A percentile compares a stretch with the other conserved stretches of the same genome.
Conservation (phyloP, 768 basidiomycete species). For the Russula dissimulans region DNA sequence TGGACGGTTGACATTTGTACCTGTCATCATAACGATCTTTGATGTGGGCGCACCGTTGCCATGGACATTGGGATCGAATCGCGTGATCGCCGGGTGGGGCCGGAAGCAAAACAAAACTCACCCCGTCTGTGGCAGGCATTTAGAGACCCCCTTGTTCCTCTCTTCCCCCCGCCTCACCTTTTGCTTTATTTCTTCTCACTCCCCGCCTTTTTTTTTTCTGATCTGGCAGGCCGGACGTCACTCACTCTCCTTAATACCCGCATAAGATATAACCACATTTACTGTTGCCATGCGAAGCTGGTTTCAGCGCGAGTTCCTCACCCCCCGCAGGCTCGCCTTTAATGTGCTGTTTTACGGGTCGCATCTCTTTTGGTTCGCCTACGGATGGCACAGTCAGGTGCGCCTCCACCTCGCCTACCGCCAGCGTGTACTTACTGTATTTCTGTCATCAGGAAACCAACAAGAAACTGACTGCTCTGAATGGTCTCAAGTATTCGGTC, state of each 20-base stretch:
- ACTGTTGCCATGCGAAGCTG: conserved; percentile 48
- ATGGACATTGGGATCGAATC: background rate
- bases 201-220: conserved; percentile 17
- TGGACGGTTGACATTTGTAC: background rate
- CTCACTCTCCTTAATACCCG: conserved; percentile 22
- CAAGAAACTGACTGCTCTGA: conserved; percentile 58
- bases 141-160: conserved; percentile 3
- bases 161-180: background rate
- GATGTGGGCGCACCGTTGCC: too few species aligned
- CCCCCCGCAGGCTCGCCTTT: conserved; percentile 55
- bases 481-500: conserved; percentile 72
- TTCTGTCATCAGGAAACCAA: conserved; percentile 43
- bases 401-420: conserved; percentile 16
- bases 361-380: conserved; percentile 64
- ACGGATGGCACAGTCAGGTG: conserved; percentile 87
- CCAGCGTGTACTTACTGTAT: background rate
- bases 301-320: conserved; percentile 64
- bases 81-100: background rate
- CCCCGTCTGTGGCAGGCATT: too few species aligned
- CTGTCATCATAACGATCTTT: too few species aligned
- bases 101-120: background rate
- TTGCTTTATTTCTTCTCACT: conserved; percentile 13
- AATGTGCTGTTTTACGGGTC: conserved; percentile 73
- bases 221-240: conserved; percentile 47
- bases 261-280: conserved; percentile 11